Percentiles rank a stretch among this genome's conserved stretches.
phyloP scores from a whole-genome alignment of 345 rosid genomes.

The Rubroshorea leprosula region DNA sequence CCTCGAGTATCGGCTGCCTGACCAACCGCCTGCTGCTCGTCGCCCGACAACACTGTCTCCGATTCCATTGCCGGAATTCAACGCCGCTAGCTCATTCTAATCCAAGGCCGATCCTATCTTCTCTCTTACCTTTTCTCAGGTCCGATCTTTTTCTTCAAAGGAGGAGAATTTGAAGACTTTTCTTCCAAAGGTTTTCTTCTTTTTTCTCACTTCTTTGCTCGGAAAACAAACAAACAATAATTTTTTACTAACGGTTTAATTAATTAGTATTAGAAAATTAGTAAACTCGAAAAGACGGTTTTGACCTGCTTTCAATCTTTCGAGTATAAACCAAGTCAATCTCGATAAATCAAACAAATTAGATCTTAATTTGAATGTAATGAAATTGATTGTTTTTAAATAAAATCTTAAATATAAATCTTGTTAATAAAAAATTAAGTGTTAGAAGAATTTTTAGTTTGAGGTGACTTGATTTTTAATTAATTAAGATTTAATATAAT shows the following conservation, averaged over 20 bases:
- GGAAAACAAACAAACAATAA: no score
- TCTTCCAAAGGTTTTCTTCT: conserved; percentile 11
- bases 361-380: no score
- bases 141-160: background rate
- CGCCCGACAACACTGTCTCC: conserved; percentile 36
- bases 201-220: background rate
- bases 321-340: no score
- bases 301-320: background rate
- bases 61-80: conserved; percentile 27
- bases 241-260: no score
- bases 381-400: no score
- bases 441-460: no score
- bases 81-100: conserved; percentile 11
- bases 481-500: no score
- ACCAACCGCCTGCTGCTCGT: conserved; percentile 24
- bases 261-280: background rate
- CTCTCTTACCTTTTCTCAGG: no score
- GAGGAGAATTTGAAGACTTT: conserved; percentile 7
- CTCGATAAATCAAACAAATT: no score
- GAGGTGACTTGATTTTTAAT: no score
- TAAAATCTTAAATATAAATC: no score
- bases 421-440: no score
- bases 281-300: background rate
- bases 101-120: conserved; percentile 5
- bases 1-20: conserved; percentile 51